These are phyloP conservation scores for Plasmodium gaboni DNA, from an alignment of 169 alveolate genomes.

Conservation along the genomic window DNA sequence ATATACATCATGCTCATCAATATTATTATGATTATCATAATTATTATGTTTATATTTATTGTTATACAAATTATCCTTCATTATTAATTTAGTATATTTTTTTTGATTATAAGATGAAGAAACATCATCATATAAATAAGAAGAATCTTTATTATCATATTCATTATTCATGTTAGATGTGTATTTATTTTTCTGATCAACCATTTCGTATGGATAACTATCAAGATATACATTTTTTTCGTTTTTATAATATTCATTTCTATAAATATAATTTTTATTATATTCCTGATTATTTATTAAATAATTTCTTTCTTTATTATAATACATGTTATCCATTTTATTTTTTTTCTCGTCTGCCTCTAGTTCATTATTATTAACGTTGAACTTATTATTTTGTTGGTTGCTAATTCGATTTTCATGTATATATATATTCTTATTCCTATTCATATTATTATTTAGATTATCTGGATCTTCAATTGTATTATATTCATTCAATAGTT, in stretches of 20 bases:
- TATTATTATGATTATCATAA: not conserved
- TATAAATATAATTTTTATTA: slow-evolving; percentile 1
- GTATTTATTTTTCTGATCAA: slow-evolving; percentile 12
- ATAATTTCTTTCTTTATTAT: slow-evolving; percentile 1
- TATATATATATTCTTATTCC: not conserved
- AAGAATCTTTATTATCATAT: slow-evolving; percentile 2
- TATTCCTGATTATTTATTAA: not conserved
- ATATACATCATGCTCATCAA: not conserved
- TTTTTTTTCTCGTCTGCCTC: not conserved
- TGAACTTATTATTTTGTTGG: not conserved
- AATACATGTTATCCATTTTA: not conserved
- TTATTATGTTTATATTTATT: not conserved
- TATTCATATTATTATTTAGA: not conserved
- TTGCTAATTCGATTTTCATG: not conserved
- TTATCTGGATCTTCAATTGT: not conserved
- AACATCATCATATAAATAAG: not conserved
- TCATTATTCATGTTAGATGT: slow-evolving; percentile 4
- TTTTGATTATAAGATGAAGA: slow-evolving; percentile 1
- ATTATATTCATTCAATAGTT: not conserved
- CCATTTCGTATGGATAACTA: not conserved
- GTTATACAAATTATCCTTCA: not conserved
- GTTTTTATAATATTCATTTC: not conserved
- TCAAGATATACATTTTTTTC: slow-evolving; percentile 9
- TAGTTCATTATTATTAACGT: not conserved
- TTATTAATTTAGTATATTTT: slow-evolving; percentile 5